Conservation (phyloP, 345 rosid genomes). For the Camelina hispida region DNA sequence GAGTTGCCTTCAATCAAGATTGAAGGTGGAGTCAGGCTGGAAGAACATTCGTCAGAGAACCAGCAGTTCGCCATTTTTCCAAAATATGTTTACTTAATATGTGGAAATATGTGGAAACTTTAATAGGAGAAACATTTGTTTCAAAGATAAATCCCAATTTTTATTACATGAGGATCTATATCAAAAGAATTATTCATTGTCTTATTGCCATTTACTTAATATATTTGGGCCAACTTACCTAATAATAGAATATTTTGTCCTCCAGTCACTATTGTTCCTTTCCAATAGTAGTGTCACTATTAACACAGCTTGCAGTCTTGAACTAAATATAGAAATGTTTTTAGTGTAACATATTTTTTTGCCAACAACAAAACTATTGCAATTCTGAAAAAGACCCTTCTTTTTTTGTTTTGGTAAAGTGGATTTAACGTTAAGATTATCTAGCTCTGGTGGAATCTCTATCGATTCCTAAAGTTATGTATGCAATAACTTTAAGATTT, state of each 20-base stretch:
- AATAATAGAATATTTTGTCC: slow-evolving; percentile 16
- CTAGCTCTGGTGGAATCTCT: slow-evolving; percentile 22
- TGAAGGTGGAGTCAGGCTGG: too few relatives aligned
- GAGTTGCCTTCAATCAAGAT: too few relatives aligned
- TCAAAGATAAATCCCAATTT: too few relatives aligned
- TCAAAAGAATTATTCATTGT: background rate
- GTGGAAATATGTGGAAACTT: too few relatives aligned
- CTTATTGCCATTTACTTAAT: too few relatives aligned
- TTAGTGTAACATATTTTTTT: background rate
- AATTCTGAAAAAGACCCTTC: slow-evolving; percentile 28
- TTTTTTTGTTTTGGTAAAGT: slow-evolving; percentile 25
- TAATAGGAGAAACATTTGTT: too few relatives aligned
- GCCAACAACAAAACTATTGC: slow-evolving; percentile 6
- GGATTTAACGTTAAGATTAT: slow-evolving; percentile 1
- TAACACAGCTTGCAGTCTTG: slow-evolving; percentile 42
- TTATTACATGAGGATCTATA: too few relatives aligned
- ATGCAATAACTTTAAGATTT: too few relatives aligned
- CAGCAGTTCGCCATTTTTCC: too few relatives aligned
- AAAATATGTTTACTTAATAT: too few relatives aligned
- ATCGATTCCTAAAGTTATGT: slow-evolving; percentile 4
- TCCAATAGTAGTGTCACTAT: slow-evolving; percentile 32
- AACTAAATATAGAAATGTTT: slow-evolving; percentile 21
- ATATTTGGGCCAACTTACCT: too few relatives aligned
- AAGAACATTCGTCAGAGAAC: too few relatives aligned
- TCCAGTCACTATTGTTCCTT: slow-evolving; percentile 27